Conservation (phyloP, 345 rosid genomes). For the Viola odorata region DNA sequence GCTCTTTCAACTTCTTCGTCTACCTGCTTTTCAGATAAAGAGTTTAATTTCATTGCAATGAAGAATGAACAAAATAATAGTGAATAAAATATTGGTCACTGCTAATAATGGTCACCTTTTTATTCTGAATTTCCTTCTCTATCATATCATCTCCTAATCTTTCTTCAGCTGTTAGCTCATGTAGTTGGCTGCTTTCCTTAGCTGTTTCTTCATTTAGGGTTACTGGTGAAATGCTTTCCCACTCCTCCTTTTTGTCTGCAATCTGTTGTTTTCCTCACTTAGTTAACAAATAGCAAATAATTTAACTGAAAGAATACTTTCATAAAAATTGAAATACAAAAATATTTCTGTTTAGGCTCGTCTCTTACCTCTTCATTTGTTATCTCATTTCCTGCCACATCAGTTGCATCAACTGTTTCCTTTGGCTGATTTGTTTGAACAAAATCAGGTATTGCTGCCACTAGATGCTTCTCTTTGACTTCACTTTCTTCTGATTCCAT, state of each 20-base stretch:
- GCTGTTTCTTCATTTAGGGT: constrained; percentile 18
- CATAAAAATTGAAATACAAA: neutral
- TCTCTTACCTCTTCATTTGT: constrained; percentile 28
- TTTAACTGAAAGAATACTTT: neutral
- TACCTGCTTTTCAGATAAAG: too few species aligned
- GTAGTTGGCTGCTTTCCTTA: constrained; percentile 25
- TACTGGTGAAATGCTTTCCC: constrained; percentile 1
- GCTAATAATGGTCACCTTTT: constrained; percentile 19
- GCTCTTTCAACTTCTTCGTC: too few species aligned
- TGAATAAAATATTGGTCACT: too few species aligned
- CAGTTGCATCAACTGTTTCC: constrained; percentile 6
- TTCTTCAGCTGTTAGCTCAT: constrained; percentile 18
- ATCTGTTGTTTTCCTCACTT: constrained; percentile 16
- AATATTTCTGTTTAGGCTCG: neutral
- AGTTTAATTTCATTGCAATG: too few species aligned
- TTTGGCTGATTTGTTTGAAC: too few species aligned
- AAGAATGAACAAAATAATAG: too few species aligned
- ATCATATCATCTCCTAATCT: constrained; percentile 7
- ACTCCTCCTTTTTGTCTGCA: constrained; percentile 23
- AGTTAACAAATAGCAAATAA: neutral
- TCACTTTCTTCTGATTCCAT: constrained; percentile 16
- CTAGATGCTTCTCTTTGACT: constrained; percentile 18
- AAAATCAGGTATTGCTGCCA: neutral
- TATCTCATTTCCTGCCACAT: constrained; percentile 22
- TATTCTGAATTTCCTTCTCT: constrained; percentile 14